Evolutionary conservation across 1,139 yeast species (phyloP), one percentile per base, ranked within the genome.

Genomic region (Geotrichum histeridarum): DNA sequence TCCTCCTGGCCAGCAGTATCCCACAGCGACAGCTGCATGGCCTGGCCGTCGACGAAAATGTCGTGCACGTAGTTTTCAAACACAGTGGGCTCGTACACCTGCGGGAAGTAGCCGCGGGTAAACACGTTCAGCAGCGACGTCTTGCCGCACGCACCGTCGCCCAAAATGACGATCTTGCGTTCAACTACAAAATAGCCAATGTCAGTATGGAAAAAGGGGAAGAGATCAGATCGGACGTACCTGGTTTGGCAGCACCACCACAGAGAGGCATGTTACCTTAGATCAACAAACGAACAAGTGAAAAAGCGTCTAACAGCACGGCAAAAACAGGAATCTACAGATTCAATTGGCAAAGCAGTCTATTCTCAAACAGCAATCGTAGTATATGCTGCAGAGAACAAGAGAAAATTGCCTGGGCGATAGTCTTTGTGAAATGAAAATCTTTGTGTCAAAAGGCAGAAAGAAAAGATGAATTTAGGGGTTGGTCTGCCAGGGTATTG

Each of bases 1-100:
- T 93, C 99, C 73, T 93, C 99, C 75, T 93, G 99, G 5, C 99
- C 99, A 2, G 99, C 99, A 5, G 99, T 93, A 69, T 93, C 99
- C 99, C 99, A 93, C 55, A 93, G 76, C 31, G 97, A 89, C 59
- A 93, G 75, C 67, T 91, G 96, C 64, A 93, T 87, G 52, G 94
- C 90, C 70, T 89, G 91, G 48, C 94, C 94, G 69, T 93, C 99
- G 57, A 93, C 90, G 73, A 88, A 93, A 61, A 93, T 91, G 69
- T 93, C 99, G 72, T 93, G 99, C 57, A 91, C 96, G 70, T 93
- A 93, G 74, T 93, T 93, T 70, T 93, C 99, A 71, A 93, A 93
- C 37, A 93, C 98, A 0, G 99, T 93, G 31, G 99, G 99, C 67
- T 91, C 99, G 70, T 93, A 93, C 18, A 93, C 98, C 67, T 93